phyloP scores from a whole-genome alignment of 2,329 filamentous ascomycete genomes.

The Pestalotiopsis sp. region DNA sequence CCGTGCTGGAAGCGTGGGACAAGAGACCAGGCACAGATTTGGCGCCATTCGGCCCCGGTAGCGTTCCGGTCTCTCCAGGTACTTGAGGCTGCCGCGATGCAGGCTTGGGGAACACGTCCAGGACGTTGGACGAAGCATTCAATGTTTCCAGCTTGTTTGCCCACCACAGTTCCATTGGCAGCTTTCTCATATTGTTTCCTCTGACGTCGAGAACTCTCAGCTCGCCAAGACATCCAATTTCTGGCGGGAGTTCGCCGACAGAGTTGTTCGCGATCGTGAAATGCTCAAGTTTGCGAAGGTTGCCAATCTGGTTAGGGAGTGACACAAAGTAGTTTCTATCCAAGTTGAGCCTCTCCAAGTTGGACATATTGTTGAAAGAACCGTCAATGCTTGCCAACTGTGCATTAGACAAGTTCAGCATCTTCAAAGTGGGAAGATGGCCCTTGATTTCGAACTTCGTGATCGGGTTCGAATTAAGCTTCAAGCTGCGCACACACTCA shows the following conservation, averaged over 20 bases:
- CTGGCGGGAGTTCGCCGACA: constrained; percentile 77
- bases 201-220: constrained; percentile 84
- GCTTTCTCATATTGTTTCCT: constrained; percentile 86
- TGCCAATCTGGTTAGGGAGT: constrained; percentile 81
- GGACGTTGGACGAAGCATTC: constrained; percentile 92
- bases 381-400: constrained; percentile 90
- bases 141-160: constrained; percentile 86
- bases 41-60: constrained; percentile 27
- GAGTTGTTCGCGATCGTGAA: constrained; percentile 94
- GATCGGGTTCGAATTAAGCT: constrained; percentile 92
- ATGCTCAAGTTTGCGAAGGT: constrained; percentile 79
- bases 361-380: constrained; percentile 83
- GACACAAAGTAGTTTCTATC: constrained; percentile 97
- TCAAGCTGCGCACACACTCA: constrained; percentile 76
- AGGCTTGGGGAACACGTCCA: constrained; percentile 88
- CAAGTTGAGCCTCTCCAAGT: constrained; percentile 82
- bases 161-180: constrained; percentile 96
- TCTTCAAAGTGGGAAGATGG: constrained; percentile 77
- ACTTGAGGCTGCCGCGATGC: constrained; percentile 67
- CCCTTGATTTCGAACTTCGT: constrained; percentile 86
- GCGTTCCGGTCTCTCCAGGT: constrained; percentile 47
- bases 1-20: constrained; percentile 68
- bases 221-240: constrained; percentile 85
- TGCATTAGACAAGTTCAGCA: constrained; percentile 85
- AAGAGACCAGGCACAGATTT: constrained; percentile 48